Evolutionary conservation across 192 early-diverging fungal species (phyloP).

Genomic region (Coemansia nantahalensis): DNA sequence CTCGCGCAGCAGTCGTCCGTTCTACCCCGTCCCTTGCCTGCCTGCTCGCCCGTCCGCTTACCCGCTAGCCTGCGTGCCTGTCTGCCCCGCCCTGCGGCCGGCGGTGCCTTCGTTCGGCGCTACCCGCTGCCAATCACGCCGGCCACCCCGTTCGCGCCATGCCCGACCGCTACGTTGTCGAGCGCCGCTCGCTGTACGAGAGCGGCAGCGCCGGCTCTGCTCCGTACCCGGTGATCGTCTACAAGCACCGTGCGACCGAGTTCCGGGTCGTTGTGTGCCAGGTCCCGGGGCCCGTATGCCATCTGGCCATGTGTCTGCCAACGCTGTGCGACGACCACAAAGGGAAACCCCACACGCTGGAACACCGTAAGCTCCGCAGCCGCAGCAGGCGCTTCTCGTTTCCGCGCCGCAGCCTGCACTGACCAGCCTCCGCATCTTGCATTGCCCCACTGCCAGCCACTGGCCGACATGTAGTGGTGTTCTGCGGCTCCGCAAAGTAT

Average conservation of each 20-base stretch:
- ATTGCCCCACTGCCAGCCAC: too few species aligned
- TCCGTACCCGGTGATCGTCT: conserved; percentile 49
- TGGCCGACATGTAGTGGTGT: conserved; percentile 66
- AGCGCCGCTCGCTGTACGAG: conserved; percentile 34
- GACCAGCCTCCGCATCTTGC: not conserved
- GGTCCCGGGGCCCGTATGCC: conserved; percentile 66
- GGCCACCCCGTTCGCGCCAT: too few species aligned
- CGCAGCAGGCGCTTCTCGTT: too few species aligned
- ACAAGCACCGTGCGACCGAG: conserved; percentile 51
- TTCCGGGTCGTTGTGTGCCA: conserved; percentile 67
- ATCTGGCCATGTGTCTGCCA: conserved; percentile 67
- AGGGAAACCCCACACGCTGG: conserved; percentile 82
- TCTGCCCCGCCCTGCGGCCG: too few species aligned
- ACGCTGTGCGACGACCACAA: conserved; percentile 66
- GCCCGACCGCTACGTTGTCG: conserved; percentile 35
- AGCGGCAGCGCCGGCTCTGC: conserved; percentile 17
- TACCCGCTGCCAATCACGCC: too few species aligned
- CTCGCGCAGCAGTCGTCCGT: too few species aligned
- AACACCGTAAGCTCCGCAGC: conserved; percentile 53
- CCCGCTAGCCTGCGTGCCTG: too few species aligned
- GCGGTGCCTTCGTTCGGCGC: too few species aligned
- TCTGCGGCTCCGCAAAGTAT: conserved; percentile 72
- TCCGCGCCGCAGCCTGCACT: conserved; percentile 5
- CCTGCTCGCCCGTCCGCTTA: too few species aligned
- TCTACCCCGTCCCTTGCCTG: too few species aligned